Conservation (phyloP, 148 eudicot species). For the Fallopia convolvulus region DNA sequence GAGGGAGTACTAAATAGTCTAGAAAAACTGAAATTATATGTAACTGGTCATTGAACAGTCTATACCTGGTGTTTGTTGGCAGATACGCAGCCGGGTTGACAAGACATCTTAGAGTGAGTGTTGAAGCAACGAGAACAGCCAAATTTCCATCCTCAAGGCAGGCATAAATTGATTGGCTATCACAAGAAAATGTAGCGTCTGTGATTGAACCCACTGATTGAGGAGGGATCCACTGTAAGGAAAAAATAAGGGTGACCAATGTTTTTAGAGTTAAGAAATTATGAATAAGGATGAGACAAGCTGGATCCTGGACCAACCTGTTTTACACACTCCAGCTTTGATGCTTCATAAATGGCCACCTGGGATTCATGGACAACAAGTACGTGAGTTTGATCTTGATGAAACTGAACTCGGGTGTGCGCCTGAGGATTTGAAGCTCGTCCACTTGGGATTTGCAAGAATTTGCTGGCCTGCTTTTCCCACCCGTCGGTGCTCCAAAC, state of each 20-base stretch:
- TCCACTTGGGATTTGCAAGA: constrained; percentile 45
- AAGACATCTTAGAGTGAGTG: constrained; percentile 41
- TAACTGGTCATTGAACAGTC: not conserved
- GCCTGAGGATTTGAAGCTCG: constrained; percentile 29
- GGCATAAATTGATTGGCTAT: constrained; percentile 48
- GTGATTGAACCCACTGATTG: constrained; percentile 37
- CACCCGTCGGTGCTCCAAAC: constrained; percentile 54
- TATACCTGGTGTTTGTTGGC: constrained; percentile 40
- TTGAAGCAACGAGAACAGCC: constrained; percentile 27
- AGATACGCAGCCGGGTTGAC: constrained; percentile 47
- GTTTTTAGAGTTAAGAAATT: not conserved
- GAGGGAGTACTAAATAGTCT: not conserved
- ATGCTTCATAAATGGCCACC: constrained; percentile 54
- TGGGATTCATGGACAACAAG: constrained; percentile 62
- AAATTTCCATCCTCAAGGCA: constrained; percentile 47
- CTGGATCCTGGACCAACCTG: constrained; percentile 32
- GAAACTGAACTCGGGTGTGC: constrained; percentile 56
- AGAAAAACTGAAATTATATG: not conserved
- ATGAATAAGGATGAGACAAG: not conserved
- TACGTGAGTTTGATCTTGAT: constrained; percentile 48
- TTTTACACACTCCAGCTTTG: constrained; percentile 39
- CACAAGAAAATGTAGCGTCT: constrained; percentile 60
- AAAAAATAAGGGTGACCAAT: not conserved
- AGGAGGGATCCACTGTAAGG: constrained; percentile 45
- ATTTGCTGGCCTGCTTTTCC: constrained; percentile 45